Base-by-base conservation (phyloP, 306 rosid genomes). In the Neltuma alba region DNA sequence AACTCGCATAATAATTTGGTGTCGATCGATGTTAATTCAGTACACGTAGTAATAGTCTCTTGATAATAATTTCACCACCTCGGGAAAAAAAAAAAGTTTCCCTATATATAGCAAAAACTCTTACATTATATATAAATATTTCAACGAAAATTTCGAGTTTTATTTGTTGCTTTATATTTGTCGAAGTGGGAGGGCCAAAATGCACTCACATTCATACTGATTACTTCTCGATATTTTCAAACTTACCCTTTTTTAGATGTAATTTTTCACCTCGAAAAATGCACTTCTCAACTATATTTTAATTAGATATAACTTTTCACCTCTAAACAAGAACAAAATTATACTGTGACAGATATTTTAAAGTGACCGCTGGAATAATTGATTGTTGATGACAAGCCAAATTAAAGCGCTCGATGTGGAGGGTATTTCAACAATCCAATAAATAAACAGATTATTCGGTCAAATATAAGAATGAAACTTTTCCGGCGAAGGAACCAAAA, bases 401-500 rank as follows among this genome's bases (percentile, higher is more conserved):
- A n/a, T n/a, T n/a, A n/a, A 61, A 70, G 66, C 9, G 48, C 73
- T 81, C 47, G 52, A 42, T 20, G 30, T 55, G 27, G 16, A 36
- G 71, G 80, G 40, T 72, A 57, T 73, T 48, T 74, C 74, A 63
- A 83, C 76, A 64, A 33, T 30, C 47, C 37, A n/a, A 31, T 16
- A 9, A 61, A 34, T 44, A 52, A n/a, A 31, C 10, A 13, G 55
- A 36, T 48, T 45, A 71, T 37, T 70, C 37, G 75, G 76, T 72
- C 25, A 83, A 83, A 77, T 76, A 75, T 45, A 45, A 44, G 72
- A 44, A 12, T 82, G 68, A 74, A 82, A 84, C 84, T 84, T 84
- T 88, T 80, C 31, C 44, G 72, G 79, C 87, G 84, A 84, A 80
- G 70, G 88, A 63, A 86, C 82, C 80, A 77, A 84, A 86, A 84